Evolutionary conservation across 2,329 filamentous ascomycete species (phyloP).

Genomic region (Macroventuria anomochaeta): DNA sequence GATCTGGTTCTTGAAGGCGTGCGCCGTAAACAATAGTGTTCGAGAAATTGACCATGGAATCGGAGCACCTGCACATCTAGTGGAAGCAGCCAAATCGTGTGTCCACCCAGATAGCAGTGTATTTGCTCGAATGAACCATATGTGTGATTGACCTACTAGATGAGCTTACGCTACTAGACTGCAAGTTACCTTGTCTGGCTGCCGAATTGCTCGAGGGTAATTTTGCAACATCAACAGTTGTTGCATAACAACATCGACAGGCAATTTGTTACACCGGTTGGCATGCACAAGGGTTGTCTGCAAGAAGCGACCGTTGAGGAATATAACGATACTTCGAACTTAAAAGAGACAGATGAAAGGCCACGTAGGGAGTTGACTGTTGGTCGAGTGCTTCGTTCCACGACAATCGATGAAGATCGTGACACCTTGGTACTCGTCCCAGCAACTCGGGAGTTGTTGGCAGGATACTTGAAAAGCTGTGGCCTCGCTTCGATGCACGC

Average conservation of each 20-base stretch:
- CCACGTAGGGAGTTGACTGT: constrained; percentile 11
- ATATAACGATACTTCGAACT: constrained; percentile 3
- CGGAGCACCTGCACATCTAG: no score
- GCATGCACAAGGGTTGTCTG: neutral
- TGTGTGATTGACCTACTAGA: neutral
- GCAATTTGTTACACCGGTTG: neutral
- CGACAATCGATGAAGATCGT: constrained; percentile 21
- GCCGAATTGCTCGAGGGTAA: neutral
- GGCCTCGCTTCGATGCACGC: constrained; percentile 26
- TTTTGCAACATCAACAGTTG: neutral
- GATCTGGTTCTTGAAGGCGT: no score
- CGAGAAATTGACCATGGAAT: no score
- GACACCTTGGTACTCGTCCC: constrained; percentile 14
- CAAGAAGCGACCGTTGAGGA: constrained; percentile 6
- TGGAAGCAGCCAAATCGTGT: no score
- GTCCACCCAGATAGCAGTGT: no score
- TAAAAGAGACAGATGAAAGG: neutral
- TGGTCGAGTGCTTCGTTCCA: constrained; percentile 13
- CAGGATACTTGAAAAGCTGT: constrained; percentile 12
- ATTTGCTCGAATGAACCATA: no score
- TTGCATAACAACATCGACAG: neutral
- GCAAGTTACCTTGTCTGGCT: neutral
- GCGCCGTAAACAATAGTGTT: no score
- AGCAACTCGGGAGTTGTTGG: constrained; percentile 9
- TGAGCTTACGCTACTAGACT: neutral